Evolutionary conservation across 2,329 filamentous ascomycete species (phyloP), one percentile per base, ranked within the genome.

Genomic region (Juglanconis juglandina): DNA sequence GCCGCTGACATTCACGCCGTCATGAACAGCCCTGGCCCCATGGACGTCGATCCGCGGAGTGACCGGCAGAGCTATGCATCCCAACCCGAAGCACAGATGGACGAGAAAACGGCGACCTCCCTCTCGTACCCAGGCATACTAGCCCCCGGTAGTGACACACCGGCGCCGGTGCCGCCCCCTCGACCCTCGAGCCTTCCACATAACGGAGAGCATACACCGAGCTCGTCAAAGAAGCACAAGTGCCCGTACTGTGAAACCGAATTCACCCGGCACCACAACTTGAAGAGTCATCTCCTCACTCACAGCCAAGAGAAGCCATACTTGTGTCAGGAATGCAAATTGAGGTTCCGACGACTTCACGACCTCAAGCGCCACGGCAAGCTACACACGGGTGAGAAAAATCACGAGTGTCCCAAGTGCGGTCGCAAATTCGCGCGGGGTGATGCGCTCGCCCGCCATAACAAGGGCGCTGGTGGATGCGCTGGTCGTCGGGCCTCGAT

Each of bases 251-350:
- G 95, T 80, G 87, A 92, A 44, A 97, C 95, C 5, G 95, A 96
- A 70, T 99, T 99, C 68, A 99, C 95, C 34, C 87, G 95, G 49
- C 95, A 98, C 72, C 95, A 98, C 73, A 98, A 99, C 70, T 84
- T 98, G 34, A 99, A 98, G 77, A 97, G 92, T 67, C 95, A 99
- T 77, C 83, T 99, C 60, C 85, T 99, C 71, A 98, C 95, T 0
- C 95, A 98, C 75, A 97, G 93, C 69, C 94, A 99, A 79, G 95
- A 99, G 75, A 99, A 99, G 76, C 95, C 95, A 0, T 99, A 95
- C 71, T 86, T 95, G 34, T 99, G 95, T 72, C 88, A 91, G 64
- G 92, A 91, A n/a, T 99, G 95, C 73, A 86, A 94, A 68, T 91
- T 95, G 74, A 87, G 94, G 56, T 99, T 99, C 75, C 86, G 95